phyloP scores from a whole-genome alignment of 2,329 filamentous ascomycete species.

The Talaromyces pinophilus region DNA sequence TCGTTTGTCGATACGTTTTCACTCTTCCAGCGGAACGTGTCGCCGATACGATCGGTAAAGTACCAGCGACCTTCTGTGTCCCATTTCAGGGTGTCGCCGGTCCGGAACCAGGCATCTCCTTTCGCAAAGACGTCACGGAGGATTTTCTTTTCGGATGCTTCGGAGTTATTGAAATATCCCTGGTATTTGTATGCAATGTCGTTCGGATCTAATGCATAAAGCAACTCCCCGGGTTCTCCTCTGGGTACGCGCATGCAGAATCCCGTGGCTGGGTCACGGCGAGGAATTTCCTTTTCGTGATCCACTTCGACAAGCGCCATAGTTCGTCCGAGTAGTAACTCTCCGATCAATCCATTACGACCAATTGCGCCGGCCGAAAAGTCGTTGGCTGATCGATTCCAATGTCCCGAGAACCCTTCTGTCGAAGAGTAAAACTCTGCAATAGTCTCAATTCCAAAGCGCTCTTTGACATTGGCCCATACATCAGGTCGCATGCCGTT shows the following conservation, averaged over 20 bases:
- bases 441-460: slow-evolving; percentile 72
- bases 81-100: slow-evolving; percentile 77
- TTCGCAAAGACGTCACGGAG: slow-evolving; percentile 70
- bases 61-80: slow-evolving; percentile 70
- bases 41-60: slow-evolving; percentile 69
- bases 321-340: slow-evolving; percentile 53
- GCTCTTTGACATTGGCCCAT: slow-evolving; percentile 79
- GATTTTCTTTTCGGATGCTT: slow-evolving; percentile 72
- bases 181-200: slow-evolving; percentile 69
- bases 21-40: slow-evolving; percentile 64
- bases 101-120: slow-evolving; percentile 80
- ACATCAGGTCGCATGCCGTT: slow-evolving; percentile 85
- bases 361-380: slow-evolving; percentile 77
- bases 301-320: slow-evolving; percentile 69
- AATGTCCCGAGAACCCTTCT: slow-evolving; percentile 68
- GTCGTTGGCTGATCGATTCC: slow-evolving; percentile 73
- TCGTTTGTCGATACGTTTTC: slow-evolving; percentile 83
- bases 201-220: slow-evolving; percentile 67
- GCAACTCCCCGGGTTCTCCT: slow-evolving; percentile 72
- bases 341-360: slow-evolving; percentile 64
- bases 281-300: slow-evolving; percentile 66
- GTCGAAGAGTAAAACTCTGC: slow-evolving; percentile 82
- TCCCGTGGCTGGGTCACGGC: slow-evolving; percentile 67
- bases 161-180: slow-evolving; percentile 75
- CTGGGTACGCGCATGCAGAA: slow-evolving; percentile 62